Evolutionary conservation across 1,139 yeast genomes (phyloP).

Genomic region (Blastobotrys elegans): DNA sequence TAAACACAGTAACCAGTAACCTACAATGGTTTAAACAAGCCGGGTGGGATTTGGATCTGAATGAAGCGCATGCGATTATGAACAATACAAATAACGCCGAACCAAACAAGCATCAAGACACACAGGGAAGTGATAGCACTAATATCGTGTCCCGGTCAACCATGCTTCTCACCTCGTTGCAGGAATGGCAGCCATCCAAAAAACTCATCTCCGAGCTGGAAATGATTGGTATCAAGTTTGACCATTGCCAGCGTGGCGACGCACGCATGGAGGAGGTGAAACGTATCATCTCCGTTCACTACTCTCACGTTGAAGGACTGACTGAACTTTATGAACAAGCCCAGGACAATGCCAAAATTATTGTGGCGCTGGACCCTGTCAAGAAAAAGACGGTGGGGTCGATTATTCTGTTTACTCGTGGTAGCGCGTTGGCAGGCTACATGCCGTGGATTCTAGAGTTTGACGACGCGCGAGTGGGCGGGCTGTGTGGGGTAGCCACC

Average conservation of each 20-base stretch:
- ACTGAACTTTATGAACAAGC: constrained; percentile 30
- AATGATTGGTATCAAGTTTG: constrained; percentile 57
- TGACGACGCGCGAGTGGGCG: constrained; percentile 42
- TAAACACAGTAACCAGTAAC: constrained; percentile 8
- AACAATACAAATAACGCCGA: not conserved
- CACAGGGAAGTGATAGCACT: not conserved
- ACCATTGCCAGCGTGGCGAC: constrained; percentile 40
- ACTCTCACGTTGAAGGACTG: constrained; percentile 26
- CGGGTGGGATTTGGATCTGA: constrained; percentile 29
- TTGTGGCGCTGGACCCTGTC: constrained; percentile 54
- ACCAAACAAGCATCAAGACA: not conserved
- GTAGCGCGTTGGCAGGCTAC: constrained; percentile 44
- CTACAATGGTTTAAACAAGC: constrained; percentile 30
- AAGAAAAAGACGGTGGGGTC: constrained; percentile 53
- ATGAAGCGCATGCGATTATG: constrained; percentile 18
- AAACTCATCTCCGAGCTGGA: constrained; percentile 53
- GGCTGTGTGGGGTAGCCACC: constrained; percentile 53
- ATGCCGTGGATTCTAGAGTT: constrained; percentile 46
- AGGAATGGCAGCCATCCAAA: constrained; percentile 49
- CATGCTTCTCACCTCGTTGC: constrained; percentile 25
- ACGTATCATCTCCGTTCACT: constrained; percentile 30
- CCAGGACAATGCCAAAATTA: constrained; percentile 37
- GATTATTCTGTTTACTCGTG: constrained; percentile 49
- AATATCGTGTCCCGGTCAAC: constrained; percentile 3
- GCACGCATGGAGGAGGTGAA: constrained; percentile 22